A percentile compares a stretch with the other conserved stretches of the same genome.
Evolutionary conservation across 345 rosid genomes (phyloP).

Genomic region (Lumnitzera racemosa): DNA sequence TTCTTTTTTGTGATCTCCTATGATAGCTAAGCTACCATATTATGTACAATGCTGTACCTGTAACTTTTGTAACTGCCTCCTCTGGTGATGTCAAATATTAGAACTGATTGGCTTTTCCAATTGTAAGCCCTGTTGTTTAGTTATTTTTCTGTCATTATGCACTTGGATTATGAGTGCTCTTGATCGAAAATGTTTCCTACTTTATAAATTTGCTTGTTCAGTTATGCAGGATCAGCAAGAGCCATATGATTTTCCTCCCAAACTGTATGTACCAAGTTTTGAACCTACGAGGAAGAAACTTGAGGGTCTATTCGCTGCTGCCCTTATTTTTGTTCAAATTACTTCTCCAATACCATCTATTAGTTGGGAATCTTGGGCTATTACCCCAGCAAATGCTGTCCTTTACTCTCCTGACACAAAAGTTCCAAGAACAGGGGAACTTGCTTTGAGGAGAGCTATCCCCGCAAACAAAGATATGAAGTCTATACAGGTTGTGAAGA

Average conservation of each 20-base stretch:
- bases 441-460: constrained; percentile 82
- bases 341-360: constrained; percentile 50
- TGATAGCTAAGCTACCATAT: too few species aligned
- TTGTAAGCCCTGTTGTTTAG: not conserved
- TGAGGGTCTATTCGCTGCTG: constrained; percentile 38
- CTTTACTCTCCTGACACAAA: constrained; percentile 86
- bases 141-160: not conserved
- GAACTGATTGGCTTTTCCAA: too few species aligned
- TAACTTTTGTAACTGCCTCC: too few species aligned
- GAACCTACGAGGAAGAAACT: constrained; percentile 30
- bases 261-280: constrained; percentile 18
- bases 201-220: constrained; percentile 27
- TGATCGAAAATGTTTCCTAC: constrained; percentile 1
- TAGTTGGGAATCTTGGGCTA: constrained; percentile 40
- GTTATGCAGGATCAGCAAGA: constrained; percentile 46
- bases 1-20: too few species aligned
- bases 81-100: too few species aligned
- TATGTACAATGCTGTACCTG: too few species aligned
- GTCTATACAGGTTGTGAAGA: constrained; percentile 54
- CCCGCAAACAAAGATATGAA: constrained; percentile 91
- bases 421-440: constrained; percentile 92
- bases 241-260: constrained; percentile 14
- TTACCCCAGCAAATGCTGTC: constrained; percentile 62
- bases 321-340: constrained; percentile 50
- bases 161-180: not conserved